These are phyloP conservation scores for Hirsutella rhossiliensis DNA, from an alignment of 2,329 filamentous ascomycete species.

Conservation along the genomic window DNA sequence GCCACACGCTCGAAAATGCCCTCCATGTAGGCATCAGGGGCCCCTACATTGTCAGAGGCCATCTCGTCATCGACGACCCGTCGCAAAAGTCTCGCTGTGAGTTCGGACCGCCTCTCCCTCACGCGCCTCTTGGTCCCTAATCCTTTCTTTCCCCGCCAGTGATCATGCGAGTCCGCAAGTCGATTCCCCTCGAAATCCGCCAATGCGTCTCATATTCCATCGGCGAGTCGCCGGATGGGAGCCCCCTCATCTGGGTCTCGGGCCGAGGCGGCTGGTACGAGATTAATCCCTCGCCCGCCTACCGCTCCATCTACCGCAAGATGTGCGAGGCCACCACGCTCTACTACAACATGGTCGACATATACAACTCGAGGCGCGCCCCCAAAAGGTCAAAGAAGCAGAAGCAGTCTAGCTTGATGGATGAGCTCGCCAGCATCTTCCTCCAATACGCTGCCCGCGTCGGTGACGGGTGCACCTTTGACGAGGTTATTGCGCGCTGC, in stretches of 20 bases:
- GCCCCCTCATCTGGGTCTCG: conserved; percentile 50
- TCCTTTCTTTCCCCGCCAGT: conserved; percentile 14
- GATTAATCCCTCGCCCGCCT: conserved; percentile 45
- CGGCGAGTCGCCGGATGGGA: conserved; percentile 33
- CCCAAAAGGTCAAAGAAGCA: conserved; percentile 16
- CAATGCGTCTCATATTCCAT: conserved; percentile 39
- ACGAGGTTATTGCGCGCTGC: conserved; percentile 35
- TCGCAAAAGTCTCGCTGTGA: conserved; percentile 21
- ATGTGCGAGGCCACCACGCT: conserved; percentile 53
- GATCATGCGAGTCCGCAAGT: conserved; percentile 17
- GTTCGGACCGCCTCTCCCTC: conserved; percentile 9
- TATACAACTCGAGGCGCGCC: conserved; percentile 29
- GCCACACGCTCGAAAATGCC: conserved; percentile 44
- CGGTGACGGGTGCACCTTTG: conserved; percentile 38
- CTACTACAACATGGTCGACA: conserved; percentile 49
- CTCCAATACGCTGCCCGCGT: conserved; percentile 34
- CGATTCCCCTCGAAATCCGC: conserved; percentile 39
- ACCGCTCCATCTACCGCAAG: conserved; percentile 40
- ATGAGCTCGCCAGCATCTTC: conserved; percentile 18
- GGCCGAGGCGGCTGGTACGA: conserved; percentile 54
- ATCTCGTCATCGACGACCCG: conserved; percentile 38
- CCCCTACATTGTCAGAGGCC: conserved; percentile 50
- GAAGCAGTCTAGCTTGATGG: conserved; percentile 16
- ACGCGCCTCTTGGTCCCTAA: not conserved
- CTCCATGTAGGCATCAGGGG: conserved; percentile 47